These are phyloP conservation scores for Saccharomycopsis schoenii DNA, from an alignment of 805 yeast species.

Conservation along the genomic window DNA sequence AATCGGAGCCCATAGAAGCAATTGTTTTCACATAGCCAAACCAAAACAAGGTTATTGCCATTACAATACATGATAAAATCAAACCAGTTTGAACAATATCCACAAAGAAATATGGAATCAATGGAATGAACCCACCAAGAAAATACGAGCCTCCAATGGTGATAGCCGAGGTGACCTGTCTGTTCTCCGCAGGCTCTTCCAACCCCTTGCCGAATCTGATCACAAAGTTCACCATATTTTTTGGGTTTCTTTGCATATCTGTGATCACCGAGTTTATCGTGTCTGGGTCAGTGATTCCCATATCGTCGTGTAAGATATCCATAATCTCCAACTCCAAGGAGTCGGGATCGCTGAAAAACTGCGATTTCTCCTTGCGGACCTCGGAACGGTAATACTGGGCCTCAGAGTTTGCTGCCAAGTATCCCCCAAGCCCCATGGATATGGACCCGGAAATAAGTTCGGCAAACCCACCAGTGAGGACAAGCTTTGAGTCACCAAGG, in stretches of 20 bases:
- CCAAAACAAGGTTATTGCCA: conserved; percentile 75
- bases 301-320: conserved; percentile 60
- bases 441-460: conserved; percentile 95
- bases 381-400: conserved; percentile 62
- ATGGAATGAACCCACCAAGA: conserved; percentile 86
- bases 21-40: conserved; percentile 84
- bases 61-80: conserved; percentile 60
- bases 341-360: conserved; percentile 56
- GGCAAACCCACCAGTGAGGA: conserved; percentile 96
- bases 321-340: conserved; percentile 67
- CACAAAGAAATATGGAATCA: conserved; percentile 84
- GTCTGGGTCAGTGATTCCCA: conserved; percentile 51
- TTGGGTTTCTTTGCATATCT: conserved; percentile 73
- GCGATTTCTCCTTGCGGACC: conserved; percentile 59
- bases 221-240: conserved; percentile 73
- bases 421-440: conserved; percentile 97
- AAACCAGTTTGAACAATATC: conserved; percentile 68
- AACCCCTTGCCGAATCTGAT: conserved; percentile 85
- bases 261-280: conserved; percentile 65
- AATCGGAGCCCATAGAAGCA: conserved; percentile 73
- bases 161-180: conserved; percentile 78
- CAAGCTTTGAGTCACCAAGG: conserved; percentile 80
- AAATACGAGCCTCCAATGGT: conserved; percentile 87
- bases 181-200: conserved; percentile 89
- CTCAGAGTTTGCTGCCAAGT: conserved; percentile 88